Percentiles rank a stretch among this genome's conserved stretches.
phyloP scores from a whole-genome alignment of 805 yeast genomes.

The Blastobotrys terrestris region DNA sequence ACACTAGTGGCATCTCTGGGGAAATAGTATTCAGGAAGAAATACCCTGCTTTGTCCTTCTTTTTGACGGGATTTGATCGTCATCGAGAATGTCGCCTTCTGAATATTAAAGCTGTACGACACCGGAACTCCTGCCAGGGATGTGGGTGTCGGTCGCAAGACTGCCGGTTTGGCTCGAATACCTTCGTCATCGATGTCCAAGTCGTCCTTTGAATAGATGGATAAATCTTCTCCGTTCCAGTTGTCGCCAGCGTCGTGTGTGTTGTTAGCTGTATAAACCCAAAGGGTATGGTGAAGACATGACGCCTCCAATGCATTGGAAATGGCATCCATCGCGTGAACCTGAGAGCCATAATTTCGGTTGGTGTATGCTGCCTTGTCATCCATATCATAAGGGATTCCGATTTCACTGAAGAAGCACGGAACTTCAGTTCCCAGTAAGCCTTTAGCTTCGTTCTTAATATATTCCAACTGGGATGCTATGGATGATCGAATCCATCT shows the following conservation, averaged over 20 bases:
- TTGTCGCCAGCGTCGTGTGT: conserved; percentile 78
- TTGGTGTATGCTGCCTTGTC: conserved; percentile 56
- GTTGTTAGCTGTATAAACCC: conserved; percentile 74
- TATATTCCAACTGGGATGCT: conserved; percentile 54
- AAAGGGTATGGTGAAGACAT: conserved; percentile 65
- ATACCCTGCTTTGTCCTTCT: conserved; percentile 49
- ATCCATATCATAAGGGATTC: conserved; percentile 94
- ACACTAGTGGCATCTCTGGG: conserved; percentile 43
- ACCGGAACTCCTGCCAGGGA: conserved; percentile 28
- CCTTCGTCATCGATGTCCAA: conserved; percentile 8
- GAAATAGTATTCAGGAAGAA: conserved; percentile 69
- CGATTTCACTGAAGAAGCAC: conserved; percentile 77
- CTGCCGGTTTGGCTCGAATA: conserved; percentile 55
- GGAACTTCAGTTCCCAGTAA: conserved; percentile 60
- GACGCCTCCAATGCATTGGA: conserved; percentile 69
- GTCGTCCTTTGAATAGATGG: conserved; percentile 72
- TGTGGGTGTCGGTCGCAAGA: conserved; percentile 63
- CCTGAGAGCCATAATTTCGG: conserved; percentile 64
- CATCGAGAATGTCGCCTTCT: not conserved
- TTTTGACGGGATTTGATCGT: not conserved
- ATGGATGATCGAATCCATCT: conserved; percentile 62
- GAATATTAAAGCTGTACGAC: conserved; percentile 14
- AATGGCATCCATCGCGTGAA: conserved; percentile 74
- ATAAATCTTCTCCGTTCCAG: conserved; percentile 91
- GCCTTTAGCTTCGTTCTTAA: conserved; percentile 54